phyloP scores from a whole-genome alignment of 2,329 filamentous ascomycete genomes.

The Cladosporium velox region DNA sequence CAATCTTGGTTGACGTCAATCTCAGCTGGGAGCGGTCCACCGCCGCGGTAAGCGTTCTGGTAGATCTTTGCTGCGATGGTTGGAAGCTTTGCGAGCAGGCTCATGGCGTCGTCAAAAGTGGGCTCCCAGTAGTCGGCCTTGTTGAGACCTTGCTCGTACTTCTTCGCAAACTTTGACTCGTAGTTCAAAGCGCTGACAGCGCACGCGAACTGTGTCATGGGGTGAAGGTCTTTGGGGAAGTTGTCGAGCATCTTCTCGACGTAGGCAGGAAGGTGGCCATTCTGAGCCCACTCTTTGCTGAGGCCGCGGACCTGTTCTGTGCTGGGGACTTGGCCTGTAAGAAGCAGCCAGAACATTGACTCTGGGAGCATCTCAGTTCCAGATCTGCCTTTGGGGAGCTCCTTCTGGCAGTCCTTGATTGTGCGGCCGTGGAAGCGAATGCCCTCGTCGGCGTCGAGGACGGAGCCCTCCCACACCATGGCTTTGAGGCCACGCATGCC shows the following conservation, averaged over 20 bases:
- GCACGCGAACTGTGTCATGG: conserved; percentile 97
- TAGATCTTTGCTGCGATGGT: conserved; percentile 98
- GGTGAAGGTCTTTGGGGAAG: conserved; percentile 88
- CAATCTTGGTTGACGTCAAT: conserved; percentile 88
- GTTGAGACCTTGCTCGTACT: conserved; percentile 85
- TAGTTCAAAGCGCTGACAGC: conserved; percentile 95
- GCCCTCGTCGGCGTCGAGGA: conserved; percentile 93
- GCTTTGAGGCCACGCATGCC: conserved; percentile 95
- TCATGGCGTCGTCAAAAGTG: conserved; percentile 93
- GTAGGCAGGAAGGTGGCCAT: conserved; percentile 79
- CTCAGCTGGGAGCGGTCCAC: conserved; percentile 72
- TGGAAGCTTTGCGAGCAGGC: conserved; percentile 90
- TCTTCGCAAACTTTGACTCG: conserved; percentile 88
- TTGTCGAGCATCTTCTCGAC: conserved; percentile 85
- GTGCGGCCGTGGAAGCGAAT: conserved; percentile 97
- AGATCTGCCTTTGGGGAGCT: conserved; percentile 83
- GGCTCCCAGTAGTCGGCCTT: conserved; percentile 99
- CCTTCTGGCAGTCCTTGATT: conserved; percentile 95
- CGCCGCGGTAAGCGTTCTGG: conserved; percentile 78
- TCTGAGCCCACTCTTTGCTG: conserved; percentile 82
- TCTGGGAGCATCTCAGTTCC: conserved; percentile 98
- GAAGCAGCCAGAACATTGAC: conserved; percentile 98
- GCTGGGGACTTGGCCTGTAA: conserved; percentile 89
- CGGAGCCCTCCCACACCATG: conserved; percentile 98
- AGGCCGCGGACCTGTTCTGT: conserved; percentile 78